Evolutionary conservation across 768 basidiomycete species (phyloP), one percentile per base, ranked within the genome.

Genomic region (Hypholoma sublateritium): DNA sequence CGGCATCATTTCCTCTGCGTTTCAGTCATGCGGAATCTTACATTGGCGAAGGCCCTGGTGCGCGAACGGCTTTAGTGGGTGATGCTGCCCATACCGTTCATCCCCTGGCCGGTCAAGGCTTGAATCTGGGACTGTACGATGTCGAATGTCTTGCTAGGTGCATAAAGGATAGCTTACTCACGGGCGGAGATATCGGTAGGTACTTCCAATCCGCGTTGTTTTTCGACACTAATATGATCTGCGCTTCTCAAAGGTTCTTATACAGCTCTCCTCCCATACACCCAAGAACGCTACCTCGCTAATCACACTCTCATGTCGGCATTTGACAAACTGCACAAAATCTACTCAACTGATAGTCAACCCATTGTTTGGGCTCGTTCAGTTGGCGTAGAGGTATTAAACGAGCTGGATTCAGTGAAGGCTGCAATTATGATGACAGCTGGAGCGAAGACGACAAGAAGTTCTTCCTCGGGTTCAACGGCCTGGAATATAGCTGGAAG

Each of bases 41-140:
- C 70, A 75, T 95, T 43, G 93, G 95, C 14, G 87, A 87, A 65
- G 86, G 84, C 0, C 55, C 60, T 32, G 81, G 84, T 4, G 69
- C 75, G 2, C 82, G 96, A 4, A 95, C 92, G 0, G 95, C 88
- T 2, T 85, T 98, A 7, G 83, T 98, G 1, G 97, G 97, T 2
- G 97, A 99, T 71, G 95, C 96, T 1, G 97, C 95, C 16, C 97
- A 98, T 67, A 93, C 92, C 0, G 77, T 94, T 1, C 96, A 98
- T 67, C 96, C 97, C 1, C 83, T 98, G 24, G 96, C 95, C 0
- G 97, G 97, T 2, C 96, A 98, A 69, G 97, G 96, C 0, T 78
- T 98, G 41, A 98, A 99, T 70, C 75, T 96, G 67, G 97, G 96
- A n/a, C 76, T 99, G 25, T 88, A 78, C 1, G 96, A 99, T 68